Base-by-base conservation (phyloP, 1,139 yeast genomes). In the Ashbya aceris region DNA sequence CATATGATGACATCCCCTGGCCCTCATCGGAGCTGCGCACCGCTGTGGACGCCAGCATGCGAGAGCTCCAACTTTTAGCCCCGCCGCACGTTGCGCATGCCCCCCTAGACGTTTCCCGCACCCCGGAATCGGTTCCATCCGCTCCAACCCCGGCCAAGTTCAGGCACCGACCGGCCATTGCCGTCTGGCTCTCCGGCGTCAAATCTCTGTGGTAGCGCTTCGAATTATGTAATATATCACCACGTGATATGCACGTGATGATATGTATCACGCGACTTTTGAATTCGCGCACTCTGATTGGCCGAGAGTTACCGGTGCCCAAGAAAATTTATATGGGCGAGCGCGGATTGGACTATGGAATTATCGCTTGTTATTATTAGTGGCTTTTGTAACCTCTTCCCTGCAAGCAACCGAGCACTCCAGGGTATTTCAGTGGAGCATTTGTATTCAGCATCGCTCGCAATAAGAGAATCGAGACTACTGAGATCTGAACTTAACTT, bases 1-100 rank as follows among this genome's bases (percentile, higher is more conserved):
- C 61, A 17, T 66, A 65, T 39, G 69, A 69, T 11, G 67, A 61
- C 5, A 64, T 52, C 6, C 26, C 36, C 4, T 40, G 51, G n/a
- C 35, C 40, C 4, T 45, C 49, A 31, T 28, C 34, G 2, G 27
- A 30, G 7, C 23, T 37, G 27, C 38, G 35, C 31, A 17, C 36
- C 14, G 36, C 23, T 9, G 26, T 49, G 7, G 42, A 45, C 27
- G 29, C 38, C 4, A 46, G 43, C 12, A 27, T 34, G 29, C 37
- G 37, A 5, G 37, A 34, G 8, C 14, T 34, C 10, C 17, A 34
- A 34, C 7, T 34, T 3, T 5, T 34, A 20, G 37, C 20, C 29
- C 29, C 27, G 9, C 11, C 27, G 20, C 9, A 10, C n/a, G 11
- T 34, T 10, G 29, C 37, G 9, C 14, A 3, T 3, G 9, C 31